Evolutionary conservation across 768 basidiomycete species (phyloP).

Genomic region (Lactarius hengduanensis): DNA sequence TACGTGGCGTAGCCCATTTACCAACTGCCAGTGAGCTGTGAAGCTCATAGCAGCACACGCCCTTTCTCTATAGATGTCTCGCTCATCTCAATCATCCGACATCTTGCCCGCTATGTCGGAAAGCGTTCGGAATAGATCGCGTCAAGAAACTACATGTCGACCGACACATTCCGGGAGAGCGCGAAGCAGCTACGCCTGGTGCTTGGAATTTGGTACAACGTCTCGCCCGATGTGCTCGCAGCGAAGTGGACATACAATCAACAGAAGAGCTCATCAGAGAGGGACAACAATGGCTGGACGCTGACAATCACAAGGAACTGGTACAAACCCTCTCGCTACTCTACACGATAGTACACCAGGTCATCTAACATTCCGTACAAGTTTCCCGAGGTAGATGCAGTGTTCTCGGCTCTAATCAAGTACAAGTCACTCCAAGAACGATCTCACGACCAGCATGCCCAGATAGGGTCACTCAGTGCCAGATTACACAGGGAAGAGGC

Average conservation of each 20-base stretch:
- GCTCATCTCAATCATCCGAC: constrained; percentile 45
- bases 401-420: constrained; percentile 23
- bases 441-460: constrained; percentile 14
- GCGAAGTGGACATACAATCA: constrained; percentile 34
- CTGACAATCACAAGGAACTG: constrained; percentile 19
- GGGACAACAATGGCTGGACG: constrained; percentile 51
- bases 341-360: neutral
- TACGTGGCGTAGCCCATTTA: constrained; percentile 38
- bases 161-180: constrained; percentile 23
- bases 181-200: constrained; percentile 12
- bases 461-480: neutral
- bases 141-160: constrained; percentile 70
- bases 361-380: neutral
- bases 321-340: constrained; percentile 9
- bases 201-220: constrained; percentile 21
- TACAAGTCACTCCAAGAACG: constrained; percentile 26
- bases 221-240: constrained; percentile 15
- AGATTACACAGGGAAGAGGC: constrained; percentile 16
- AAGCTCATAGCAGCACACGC: constrained; percentile 6
- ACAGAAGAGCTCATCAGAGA: constrained; percentile 45
- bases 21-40: neutral
- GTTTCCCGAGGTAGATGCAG: constrained; percentile 26
- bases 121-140: constrained; percentile 52
- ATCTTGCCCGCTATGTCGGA: constrained; percentile 67
- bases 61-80: constrained; percentile 51